Base-by-base conservation (phyloP, 768 basidiomycete genomes). In the Tylopilus sp. region DNA sequence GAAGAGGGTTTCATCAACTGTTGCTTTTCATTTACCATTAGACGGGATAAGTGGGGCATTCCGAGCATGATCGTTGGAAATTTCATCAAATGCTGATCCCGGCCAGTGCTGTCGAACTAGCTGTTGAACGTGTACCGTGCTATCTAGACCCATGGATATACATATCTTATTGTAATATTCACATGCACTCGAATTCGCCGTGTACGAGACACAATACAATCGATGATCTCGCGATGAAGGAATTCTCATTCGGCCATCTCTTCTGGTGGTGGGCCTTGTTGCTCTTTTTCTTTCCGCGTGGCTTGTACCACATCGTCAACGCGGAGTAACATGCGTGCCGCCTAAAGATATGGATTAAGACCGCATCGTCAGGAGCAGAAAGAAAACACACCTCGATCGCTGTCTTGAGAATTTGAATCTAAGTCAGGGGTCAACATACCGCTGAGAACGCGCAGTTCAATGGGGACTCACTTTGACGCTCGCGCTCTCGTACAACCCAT, bases 401-500 rank as follows among this genome's bases (percentile, higher is more conserved):
- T 8, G 95, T 99, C 79, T 98, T 98, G 65, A 95, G 74, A 9
- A 86, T 98, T 77, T 98, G 95, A 31, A 95, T 87, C 88, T 87
- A 56, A 2, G 22, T n/a, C 2, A 0, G 21, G 10, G 0, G 18
- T 58, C 21, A 51, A 43, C n/a, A 30, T 40, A 33, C 15, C 31
- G 21, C 9, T 20, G 9, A 3, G 25, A 55, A 20, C 10, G n/a
- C 22, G 6, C 6, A 31, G 25, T 36, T 33, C 31, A 18, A 30
- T 21, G 22, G 13, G 2, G 15, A 52, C 66, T 21, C 52, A 86
- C 84, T 79, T 98, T 98, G 65, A 99, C 95, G 58, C 91, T 93
- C 5, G 95, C 94, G 31, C 89, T 92, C 73, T 99, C 97, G 58
- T 91, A 91, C 53, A 99, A 73, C 1, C 94, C 94, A 68, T 98